Conservation (phyloP, 148 eudicot species). For the Cornus suecica region DNA sequence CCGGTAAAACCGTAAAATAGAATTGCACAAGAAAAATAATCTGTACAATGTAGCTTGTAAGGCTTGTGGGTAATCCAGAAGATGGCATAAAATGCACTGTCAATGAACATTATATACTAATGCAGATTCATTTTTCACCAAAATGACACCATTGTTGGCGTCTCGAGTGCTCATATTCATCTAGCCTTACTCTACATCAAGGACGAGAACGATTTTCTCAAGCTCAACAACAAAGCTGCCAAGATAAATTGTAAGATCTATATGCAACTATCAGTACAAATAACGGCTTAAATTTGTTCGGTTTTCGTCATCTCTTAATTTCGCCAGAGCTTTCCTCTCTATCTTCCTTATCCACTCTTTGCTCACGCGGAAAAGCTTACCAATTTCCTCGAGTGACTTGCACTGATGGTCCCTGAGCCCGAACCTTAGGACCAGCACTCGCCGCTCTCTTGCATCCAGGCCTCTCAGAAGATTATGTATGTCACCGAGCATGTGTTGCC, state of each 20-base stretch:
- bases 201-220: background rate
- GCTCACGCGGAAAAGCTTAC: slow-evolving; percentile 61
- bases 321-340: slow-evolving; percentile 57
- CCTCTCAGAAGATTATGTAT: slow-evolving; percentile 38
- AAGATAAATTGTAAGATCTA: slow-evolving; percentile 15
- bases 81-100: too few species aligned
- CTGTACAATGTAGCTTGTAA: too few species aligned
- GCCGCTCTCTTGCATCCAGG: slow-evolving; percentile 58
- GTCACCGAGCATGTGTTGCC: slow-evolving; percentile 58
- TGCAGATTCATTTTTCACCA: background rate
- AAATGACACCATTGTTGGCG: background rate
- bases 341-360: slow-evolving; percentile 85
- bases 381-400: slow-evolving; percentile 75
- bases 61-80: too few species aligned
- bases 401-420: slow-evolving; percentile 61
- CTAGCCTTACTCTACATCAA: background rate
- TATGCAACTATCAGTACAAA: slow-evolving; percentile 30
- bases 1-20: too few species aligned
- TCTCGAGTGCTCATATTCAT: background rate
- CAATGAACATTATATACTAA: too few species aligned
- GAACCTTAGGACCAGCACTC: slow-evolving; percentile 54
- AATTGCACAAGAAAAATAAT: too few species aligned
- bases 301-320: slow-evolving; percentile 48
- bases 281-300: slow-evolving; percentile 47
- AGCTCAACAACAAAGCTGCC: background rate